Evolutionary conservation across 129 eudicot genomes (phyloP).

Genomic region (Saussurea involucrata): DNA sequence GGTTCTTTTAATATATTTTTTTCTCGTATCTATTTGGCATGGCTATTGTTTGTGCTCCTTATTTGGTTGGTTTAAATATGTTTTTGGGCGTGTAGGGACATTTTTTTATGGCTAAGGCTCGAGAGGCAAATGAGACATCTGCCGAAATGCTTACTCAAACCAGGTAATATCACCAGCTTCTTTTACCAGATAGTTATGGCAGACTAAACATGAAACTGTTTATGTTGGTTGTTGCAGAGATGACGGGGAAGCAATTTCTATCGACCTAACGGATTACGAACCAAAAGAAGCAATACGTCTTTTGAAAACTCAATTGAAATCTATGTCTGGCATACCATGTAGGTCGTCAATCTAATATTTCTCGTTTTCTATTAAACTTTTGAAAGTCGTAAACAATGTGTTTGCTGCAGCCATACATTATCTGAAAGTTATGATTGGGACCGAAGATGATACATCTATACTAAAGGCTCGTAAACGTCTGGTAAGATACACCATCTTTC

Average conservation of each 20-base stretch:
- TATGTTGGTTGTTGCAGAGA: conserved; percentile 41
- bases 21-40: neutral
- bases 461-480: conserved; percentile 45
- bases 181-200: neutral
- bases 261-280: conserved; percentile 42
- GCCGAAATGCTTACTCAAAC: conserved; percentile 47
- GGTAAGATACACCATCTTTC: conserved; percentile 39
- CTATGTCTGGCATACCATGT: conserved; percentile 65
- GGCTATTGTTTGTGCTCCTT: neutral
- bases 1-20: neutral
- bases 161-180: conserved; percentile 29
- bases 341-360: conserved; percentile 5
- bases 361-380: neutral
- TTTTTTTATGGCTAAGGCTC: conserved; percentile 56
- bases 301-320: conserved; percentile 46
- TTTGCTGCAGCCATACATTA: conserved; percentile 50
- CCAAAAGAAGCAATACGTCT: conserved; percentile 56
- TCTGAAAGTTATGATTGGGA: conserved; percentile 57
- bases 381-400: conserved; percentile 15
- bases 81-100: conserved; percentile 58
- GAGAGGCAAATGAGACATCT: conserved; percentile 69
- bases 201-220: neutral
- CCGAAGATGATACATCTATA: conserved; percentile 32
- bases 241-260: conserved; percentile 38
- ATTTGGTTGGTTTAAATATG: neutral